phyloP scores from a whole-genome alignment of 179 eudicot genomes.

The Beta lomatogona region DNA sequence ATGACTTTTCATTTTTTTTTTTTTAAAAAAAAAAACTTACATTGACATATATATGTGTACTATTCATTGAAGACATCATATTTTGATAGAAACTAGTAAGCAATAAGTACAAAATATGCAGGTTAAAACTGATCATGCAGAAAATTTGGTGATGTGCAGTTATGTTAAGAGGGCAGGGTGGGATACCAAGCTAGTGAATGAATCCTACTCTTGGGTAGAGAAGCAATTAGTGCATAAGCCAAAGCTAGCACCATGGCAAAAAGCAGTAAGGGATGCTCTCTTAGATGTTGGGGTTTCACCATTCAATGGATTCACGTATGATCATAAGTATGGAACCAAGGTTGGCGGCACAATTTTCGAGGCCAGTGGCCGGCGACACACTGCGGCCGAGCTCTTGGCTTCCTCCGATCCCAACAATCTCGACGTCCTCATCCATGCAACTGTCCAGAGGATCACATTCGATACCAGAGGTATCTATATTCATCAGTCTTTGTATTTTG shows the following conservation, averaged over 20 bases:
- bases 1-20: too few relatives aligned
- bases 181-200: conserved; percentile 82
- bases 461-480: conserved; percentile 48
- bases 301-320: conserved; percentile 82
- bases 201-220: conserved; percentile 92
- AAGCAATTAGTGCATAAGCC: conserved; percentile 71
- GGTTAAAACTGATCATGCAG: background rate
- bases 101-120: too few relatives aligned
- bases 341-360: conserved; percentile 96
- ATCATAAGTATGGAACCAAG: conserved; percentile 87
- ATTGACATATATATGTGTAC: too few relatives aligned
- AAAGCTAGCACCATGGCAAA: conserved; percentile 66
- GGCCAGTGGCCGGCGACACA: conserved; percentile 66
- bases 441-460: conserved; percentile 67
- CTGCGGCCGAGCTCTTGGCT: conserved; percentile 83
- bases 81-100: too few relatives aligned
- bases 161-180: conserved; percentile 63
- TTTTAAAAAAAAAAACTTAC: too few relatives aligned
- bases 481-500: too few relatives aligned
- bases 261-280: conserved; percentile 67
- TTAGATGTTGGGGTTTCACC: conserved; percentile 81
- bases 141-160: conserved; percentile 40
- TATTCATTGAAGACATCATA: too few relatives aligned
- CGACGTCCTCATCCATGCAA: conserved; percentile 71
- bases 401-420: conserved; percentile 65